A percentile compares a stretch with the other conserved stretches of the same genome.
Evolutionary conservation across 805 yeast species (phyloP).

Genomic region (Wickerhamomyces bisporus): DNA sequence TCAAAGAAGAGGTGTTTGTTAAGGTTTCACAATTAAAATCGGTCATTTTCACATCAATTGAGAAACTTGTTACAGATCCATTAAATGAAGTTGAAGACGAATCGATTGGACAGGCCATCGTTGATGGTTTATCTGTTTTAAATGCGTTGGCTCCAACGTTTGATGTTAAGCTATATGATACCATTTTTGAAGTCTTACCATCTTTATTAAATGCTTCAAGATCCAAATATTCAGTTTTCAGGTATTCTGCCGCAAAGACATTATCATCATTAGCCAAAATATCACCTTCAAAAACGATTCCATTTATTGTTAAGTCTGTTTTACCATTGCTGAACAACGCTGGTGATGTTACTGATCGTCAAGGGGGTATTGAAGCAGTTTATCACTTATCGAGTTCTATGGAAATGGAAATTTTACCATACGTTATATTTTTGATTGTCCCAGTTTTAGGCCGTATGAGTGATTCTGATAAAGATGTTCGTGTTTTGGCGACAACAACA

Average conservation of each 20-base stretch:
- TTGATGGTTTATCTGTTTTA: constrained; percentile 82
- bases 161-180: constrained; percentile 39
- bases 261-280: constrained; percentile 73
- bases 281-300: constrained; percentile 65
- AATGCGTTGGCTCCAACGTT: constrained; percentile 68
- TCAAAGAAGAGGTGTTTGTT: constrained; percentile 49
- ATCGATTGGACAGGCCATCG: constrained; percentile 66
- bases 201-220: constrained; percentile 48
- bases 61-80: constrained; percentile 27
- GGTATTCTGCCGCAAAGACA: constrained; percentile 89
- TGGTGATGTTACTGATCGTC: constrained; percentile 64
- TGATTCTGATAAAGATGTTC: constrained; percentile 84
- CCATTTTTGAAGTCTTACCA: constrained; percentile 50
- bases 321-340: constrained; percentile 81
- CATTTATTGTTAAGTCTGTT: constrained; percentile 69
- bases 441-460: constrained; percentile 98
- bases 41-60: constrained; percentile 63
- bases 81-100: constrained; percentile 31
- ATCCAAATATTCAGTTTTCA: constrained; percentile 72
- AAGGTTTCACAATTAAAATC: constrained; percentile 62
- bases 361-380: constrained; percentile 90
- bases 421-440: constrained; percentile 90
- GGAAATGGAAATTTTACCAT: constrained; percentile 89
- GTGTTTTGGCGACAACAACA: constrained; percentile 88
- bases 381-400: constrained; percentile 79